Percentiles rank a stretch among this genome's conserved stretches.
These are phyloP conservation scores for Wickerhamiella shivajii DNA, from an alignment of 805 yeast species.

Conservation along the genomic window DNA sequence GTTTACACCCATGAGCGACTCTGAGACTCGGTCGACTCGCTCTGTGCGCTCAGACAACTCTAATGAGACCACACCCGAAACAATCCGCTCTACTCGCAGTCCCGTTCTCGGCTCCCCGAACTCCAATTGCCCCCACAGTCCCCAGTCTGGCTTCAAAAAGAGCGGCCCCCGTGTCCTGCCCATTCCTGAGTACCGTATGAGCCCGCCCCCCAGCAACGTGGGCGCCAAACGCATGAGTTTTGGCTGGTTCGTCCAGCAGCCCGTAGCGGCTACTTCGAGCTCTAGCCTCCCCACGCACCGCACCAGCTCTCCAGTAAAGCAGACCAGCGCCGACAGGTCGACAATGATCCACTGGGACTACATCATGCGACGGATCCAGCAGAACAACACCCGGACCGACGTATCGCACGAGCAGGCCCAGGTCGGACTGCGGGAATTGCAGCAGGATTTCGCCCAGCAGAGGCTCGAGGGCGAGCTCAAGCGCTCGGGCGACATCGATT, in stretches of 20 bases:
- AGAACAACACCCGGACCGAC: conserved; percentile 10
- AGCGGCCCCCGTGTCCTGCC: too few relatives aligned
- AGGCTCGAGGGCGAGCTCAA: conserved; percentile 11
- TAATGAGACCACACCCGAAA: too few relatives aligned
- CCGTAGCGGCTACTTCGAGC: background rate
- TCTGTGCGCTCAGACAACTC: too few relatives aligned
- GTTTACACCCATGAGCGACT: too few relatives aligned
- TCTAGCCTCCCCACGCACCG: background rate
- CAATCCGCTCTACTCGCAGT: too few relatives aligned
- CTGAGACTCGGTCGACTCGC: too few relatives aligned
- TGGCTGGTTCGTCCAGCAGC: conserved; percentile 9
- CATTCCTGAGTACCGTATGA: too few relatives aligned
- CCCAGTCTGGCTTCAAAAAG: too few relatives aligned
- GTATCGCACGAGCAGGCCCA: conserved; percentile 38
- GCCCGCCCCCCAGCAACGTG: too few relatives aligned
- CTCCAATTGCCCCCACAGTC: too few relatives aligned
- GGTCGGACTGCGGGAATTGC: conserved; percentile 29
- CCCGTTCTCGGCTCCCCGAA: too few relatives aligned
- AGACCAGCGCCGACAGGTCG: background rate
- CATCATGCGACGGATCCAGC: conserved; percentile 17
- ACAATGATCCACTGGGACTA: conserved; percentile 11
- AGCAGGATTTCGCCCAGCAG: conserved; percentile 21
- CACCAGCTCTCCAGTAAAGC: conserved; percentile 6
- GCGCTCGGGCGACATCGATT: conserved; percentile 16
- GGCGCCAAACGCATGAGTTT: conserved; percentile 9